A percentile compares a stretch with the other conserved stretches of the same genome.
These are phyloP conservation scores for Penicillium occitanis DNA, from an alignment of 2,329 filamentous ascomycete genomes.

Conservation along the genomic window DNA sequence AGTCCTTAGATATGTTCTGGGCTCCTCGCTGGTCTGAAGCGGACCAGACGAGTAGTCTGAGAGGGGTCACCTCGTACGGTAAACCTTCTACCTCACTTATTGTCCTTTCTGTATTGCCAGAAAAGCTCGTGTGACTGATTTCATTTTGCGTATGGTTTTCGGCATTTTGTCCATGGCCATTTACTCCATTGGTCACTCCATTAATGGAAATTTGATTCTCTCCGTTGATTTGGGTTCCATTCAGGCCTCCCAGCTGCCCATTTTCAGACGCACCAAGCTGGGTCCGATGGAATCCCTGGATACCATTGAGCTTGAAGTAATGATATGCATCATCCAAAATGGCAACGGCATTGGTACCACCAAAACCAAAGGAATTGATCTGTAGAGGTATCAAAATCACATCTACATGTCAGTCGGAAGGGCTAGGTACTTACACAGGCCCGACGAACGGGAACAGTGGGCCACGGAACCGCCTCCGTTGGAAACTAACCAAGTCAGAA, in stretches of 20 bases:
- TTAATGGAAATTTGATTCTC: not conserved
- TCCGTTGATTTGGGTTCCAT: not conserved
- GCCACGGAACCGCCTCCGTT: not conserved
- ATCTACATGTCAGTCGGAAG: too few relatives aligned
- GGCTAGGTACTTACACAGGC: not conserved
- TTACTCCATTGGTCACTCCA: not conserved
- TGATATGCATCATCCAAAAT: not conserved
- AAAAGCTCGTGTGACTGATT: too few relatives aligned
- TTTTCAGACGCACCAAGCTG: not conserved
- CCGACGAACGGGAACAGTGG: not conserved
- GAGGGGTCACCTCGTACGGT: not conserved
- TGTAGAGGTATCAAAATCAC: not conserved
- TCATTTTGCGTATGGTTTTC: too few relatives aligned
- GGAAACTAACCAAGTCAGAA: not conserved
- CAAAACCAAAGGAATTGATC: not conserved
- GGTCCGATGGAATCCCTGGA: not conserved
- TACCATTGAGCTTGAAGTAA: not conserved
- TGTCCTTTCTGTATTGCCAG: not conserved
- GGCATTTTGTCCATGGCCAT: too few relatives aligned
- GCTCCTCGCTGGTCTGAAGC: not conserved
- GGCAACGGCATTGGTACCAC: not conserved
- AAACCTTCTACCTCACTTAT: not conserved
- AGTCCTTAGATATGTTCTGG: not conserved
- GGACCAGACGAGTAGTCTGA: not conserved
- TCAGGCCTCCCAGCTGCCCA: not conserved